phyloP scores from a whole-genome alignment of 345 rosid genomes.

The Kernera saxatilis region DNA sequence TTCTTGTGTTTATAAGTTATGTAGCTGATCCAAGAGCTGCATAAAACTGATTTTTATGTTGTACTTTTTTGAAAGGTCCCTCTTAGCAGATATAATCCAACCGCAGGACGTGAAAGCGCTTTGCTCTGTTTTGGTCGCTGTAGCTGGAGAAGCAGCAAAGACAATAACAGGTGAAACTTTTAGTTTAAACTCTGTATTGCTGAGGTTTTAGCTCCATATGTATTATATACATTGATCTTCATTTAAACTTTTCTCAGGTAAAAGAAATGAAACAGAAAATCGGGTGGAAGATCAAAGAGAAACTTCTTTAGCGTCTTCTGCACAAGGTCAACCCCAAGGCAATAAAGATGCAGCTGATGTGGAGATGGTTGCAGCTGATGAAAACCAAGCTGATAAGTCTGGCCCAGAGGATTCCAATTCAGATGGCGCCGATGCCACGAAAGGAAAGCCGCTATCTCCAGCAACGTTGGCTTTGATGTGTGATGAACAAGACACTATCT shows the following conservation, averaged over 20 bases:
- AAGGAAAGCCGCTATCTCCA: slow-evolving; percentile 87
- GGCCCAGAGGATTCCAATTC: slow-evolving; percentile 43
- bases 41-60: slow-evolving; percentile 32
- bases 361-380: slow-evolving; percentile 45
- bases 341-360: slow-evolving; percentile 36
- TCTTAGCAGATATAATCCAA: slow-evolving; percentile 89
- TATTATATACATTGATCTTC: not conserved
- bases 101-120: slow-evolving; percentile 89
- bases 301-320: slow-evolving; percentile 50
- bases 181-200: slow-evolving; percentile 5
- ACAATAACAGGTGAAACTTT: slow-evolving; percentile 58
- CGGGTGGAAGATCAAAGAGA: slow-evolving; percentile 42
- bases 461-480: slow-evolving; percentile 99
- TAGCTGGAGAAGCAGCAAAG: slow-evolving; percentile 74
- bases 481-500: slow-evolving; percentile 87
- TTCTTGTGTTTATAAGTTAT: slow-evolving; percentile 7
- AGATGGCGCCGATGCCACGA: slow-evolving; percentile 54
- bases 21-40: not conserved
- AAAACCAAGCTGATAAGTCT: slow-evolving; percentile 47
- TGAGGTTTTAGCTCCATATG: not conserved
- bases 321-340: slow-evolving; percentile 46
- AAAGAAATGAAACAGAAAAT: slow-evolving; percentile 47
- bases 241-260: slow-evolving; percentile 34
- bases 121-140: slow-evolving; percentile 87
- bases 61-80: slow-evolving; percentile 63